phyloP scores from a whole-genome alignment of 345 rosid species.

The Murraya paniculata region DNA sequence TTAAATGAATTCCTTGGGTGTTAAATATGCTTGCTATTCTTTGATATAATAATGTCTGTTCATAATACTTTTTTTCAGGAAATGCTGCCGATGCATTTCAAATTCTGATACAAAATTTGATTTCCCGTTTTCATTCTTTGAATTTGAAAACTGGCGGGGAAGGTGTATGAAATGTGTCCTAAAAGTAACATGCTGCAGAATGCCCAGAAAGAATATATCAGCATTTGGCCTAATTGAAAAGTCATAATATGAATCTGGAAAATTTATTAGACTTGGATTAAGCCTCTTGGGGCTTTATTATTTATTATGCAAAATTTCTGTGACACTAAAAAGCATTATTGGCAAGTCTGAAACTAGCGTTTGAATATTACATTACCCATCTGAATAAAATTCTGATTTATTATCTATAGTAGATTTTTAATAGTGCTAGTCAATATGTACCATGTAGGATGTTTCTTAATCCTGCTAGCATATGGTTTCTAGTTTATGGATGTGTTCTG shows the following conservation, averaged over 20 bases:
- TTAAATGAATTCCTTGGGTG: not conserved
- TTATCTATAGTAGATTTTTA: not conserved
- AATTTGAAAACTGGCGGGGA: not conserved
- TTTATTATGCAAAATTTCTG: not conserved
- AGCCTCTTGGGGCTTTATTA: not conserved
- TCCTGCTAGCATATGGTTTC: not conserved
- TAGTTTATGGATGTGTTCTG: not conserved
- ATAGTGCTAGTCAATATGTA: not conserved
- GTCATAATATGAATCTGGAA: not conserved
- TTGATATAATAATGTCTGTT: not conserved
- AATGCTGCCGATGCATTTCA: not conserved
- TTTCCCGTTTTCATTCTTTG: not conserved
- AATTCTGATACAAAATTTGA: not conserved
- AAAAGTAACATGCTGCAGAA: not conserved
- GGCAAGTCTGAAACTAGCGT: not conserved
- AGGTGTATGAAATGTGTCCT: not conserved
- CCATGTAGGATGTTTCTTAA: not conserved
- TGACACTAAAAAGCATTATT: not conserved
- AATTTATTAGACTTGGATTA: not conserved
- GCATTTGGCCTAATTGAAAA: not conserved
- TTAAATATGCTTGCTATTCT: not conserved
- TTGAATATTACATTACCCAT: not conserved
- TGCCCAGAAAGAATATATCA: not conserved
- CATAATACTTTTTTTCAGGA: not conserved
- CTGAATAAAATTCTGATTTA: slow-evolving; percentile 2